Evolutionary conservation across 441 rosid species (phyloP).

Genomic region (Euphorbia celastroides): DNA sequence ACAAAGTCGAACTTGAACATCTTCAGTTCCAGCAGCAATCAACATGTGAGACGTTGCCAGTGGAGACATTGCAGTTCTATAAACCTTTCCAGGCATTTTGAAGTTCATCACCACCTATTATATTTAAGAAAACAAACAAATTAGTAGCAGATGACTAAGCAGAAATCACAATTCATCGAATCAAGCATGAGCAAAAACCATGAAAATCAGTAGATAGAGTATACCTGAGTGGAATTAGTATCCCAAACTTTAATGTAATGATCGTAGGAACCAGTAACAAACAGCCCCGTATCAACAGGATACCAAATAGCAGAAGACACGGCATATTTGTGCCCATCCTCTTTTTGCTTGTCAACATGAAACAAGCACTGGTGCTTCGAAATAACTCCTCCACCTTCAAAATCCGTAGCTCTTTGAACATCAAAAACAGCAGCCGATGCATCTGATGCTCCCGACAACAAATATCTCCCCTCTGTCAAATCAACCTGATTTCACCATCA

Average conservation of each 20-base stretch:
- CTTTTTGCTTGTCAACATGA: slow-evolving; percentile 68
- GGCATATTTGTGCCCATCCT: slow-evolving; percentile 66
- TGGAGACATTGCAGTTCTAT: slow-evolving; percentile 84
- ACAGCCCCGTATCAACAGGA: slow-evolving; percentile 90
- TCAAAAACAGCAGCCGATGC: slow-evolving; percentile 79
- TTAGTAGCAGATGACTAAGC: slow-evolving; percentile 1
- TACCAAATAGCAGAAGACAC: slow-evolving; percentile 88
- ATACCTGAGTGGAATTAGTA: slow-evolving; percentile 76
- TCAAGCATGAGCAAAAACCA: not conserved
- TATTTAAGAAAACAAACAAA: not conserved
- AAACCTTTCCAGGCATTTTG: slow-evolving; percentile 91
- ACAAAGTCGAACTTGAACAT: slow-evolving; percentile 93
- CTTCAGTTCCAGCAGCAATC: slow-evolving; percentile 90
- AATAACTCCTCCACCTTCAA: slow-evolving; percentile 57
- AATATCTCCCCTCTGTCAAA: slow-evolving; percentile 78
- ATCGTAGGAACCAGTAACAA: slow-evolving; percentile 80
- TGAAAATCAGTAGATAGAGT: not conserved
- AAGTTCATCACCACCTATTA: slow-evolving; percentile 58
- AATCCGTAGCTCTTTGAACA: slow-evolving; percentile 53
- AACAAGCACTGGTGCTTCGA: slow-evolving; percentile 68
- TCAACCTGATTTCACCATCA: slow-evolving; percentile 65
- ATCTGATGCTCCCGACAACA: slow-evolving; percentile 81
- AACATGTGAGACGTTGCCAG: slow-evolving; percentile 82
- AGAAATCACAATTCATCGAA: not conserved
- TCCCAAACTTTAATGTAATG: slow-evolving; percentile 88